Evolutionary conservation across 257 asterid genomes (phyloP).

Genomic region (Capsicum rhomboideum): DNA sequence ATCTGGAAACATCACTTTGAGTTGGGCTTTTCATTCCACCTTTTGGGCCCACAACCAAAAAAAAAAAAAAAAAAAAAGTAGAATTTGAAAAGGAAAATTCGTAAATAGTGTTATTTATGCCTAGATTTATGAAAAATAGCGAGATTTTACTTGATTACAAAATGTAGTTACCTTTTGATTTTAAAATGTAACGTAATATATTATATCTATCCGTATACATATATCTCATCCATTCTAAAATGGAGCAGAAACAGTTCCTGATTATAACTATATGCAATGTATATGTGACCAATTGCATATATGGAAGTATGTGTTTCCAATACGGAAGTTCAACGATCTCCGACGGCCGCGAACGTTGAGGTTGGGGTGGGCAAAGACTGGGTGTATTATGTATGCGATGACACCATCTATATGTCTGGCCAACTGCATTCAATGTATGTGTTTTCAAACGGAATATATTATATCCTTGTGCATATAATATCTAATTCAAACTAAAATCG

Average conservation of each 20-base stretch:
- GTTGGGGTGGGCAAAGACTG: too few relatives aligned
- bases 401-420: neutral
- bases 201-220: too few relatives aligned
- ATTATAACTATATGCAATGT: neutral
- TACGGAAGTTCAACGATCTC: too few relatives aligned
- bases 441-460: too few relatives aligned
- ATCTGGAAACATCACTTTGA: neutral
- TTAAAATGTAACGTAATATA: too few relatives aligned
- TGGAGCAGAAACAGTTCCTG: too few relatives aligned
- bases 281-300: neutral
- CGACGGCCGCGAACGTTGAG: too few relatives aligned
- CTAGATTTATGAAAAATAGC: neutral
- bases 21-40: neutral
- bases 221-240: too few relatives aligned
- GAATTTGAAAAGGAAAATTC: neutral
- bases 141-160: neutral
- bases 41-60: neutral
- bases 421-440: neutral
- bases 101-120: neutral
- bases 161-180: neutral
- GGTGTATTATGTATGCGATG: neutral
- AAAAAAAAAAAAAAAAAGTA: neutral
- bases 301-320: too few relatives aligned
- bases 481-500: too few relatives aligned
- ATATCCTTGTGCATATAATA: too few relatives aligned